phyloP scores from a whole-genome alignment of 1,139 yeast genomes.

The Candida tetrigidarum region DNA sequence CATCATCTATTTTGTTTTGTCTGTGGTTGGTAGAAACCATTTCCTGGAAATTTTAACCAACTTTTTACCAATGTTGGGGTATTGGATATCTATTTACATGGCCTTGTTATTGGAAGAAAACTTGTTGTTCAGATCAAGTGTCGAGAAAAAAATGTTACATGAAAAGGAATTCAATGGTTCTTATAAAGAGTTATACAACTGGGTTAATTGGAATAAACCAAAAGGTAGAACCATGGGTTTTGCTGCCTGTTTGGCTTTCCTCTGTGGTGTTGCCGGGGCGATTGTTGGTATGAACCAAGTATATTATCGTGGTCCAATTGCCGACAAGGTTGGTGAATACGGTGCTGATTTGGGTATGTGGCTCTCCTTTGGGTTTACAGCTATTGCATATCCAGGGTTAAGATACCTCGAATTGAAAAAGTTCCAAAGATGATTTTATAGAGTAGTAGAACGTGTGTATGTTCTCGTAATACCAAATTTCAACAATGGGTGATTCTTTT shows the following conservation, averaged over 20 bases:
- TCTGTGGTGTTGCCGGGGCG: slow-evolving; percentile 33
- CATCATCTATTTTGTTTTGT: slow-evolving; percentile 64
- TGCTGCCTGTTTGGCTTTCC: slow-evolving; percentile 29
- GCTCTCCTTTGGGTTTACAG: slow-evolving; percentile 74
- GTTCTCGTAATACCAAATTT: too few relatives aligned
- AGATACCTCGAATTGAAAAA: slow-evolving; percentile 65
- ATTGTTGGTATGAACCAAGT: slow-evolving; percentile 38
- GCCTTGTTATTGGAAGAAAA: slow-evolving; percentile 75
- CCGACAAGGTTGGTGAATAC: slow-evolving; percentile 26
- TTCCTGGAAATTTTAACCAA: slow-evolving; percentile 77
- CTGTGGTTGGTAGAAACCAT: slow-evolving; percentile 74
- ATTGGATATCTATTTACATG: slow-evolving; percentile 87
- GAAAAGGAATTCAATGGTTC: slow-evolving; percentile 56
- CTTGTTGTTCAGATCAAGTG: slow-evolving; percentile 62
- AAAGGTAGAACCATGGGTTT: slow-evolving; percentile 44
- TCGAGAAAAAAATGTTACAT: slow-evolving; percentile 51
- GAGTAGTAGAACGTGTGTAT: background rate
- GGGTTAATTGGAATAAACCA: slow-evolving; percentile 66
- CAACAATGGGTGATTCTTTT: too few relatives aligned
- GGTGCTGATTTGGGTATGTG: slow-evolving; percentile 49
- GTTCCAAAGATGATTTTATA: slow-evolving; percentile 24
- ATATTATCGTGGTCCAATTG: slow-evolving; percentile 34
- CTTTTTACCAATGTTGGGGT: slow-evolving; percentile 90
- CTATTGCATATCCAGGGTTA: slow-evolving; percentile 60
- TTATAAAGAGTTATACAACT: slow-evolving; percentile 52